Evolutionary conservation across 177 flowering plant species (phyloP), one percentile per base, ranked within the genome.

Genomic region (Tripterygium wilfordii): DNA sequence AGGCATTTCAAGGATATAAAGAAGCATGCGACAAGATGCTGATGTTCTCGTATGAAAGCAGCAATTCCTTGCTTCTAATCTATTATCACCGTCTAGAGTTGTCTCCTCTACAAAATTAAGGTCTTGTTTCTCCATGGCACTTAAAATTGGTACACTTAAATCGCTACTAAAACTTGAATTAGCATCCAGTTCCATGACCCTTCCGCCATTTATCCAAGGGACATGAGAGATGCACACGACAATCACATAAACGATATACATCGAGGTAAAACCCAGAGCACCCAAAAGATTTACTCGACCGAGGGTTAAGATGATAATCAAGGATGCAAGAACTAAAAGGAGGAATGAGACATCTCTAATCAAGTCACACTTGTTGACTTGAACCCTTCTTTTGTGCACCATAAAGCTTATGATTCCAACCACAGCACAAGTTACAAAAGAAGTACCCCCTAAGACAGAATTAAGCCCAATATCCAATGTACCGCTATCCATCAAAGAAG

Each of bases 391-490:
- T 1, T 42, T 38, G 13, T 65, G 52, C 8, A 77, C 49, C 2
- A 44, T 55, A 15, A 86, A 54, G 38, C 82, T 45, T 3, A 88
- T 75, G 33, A 79, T 22, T 31, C 95, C 98, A 41, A 74, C 82
- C 32, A 92, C 96, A 6, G 80, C 64, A 61, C 82, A 70, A 2
- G 91, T 66, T 0, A 92, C 82, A 46, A 88, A 80, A n/a, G 78
- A 75, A 22, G 88, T 91, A 4, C 96, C 96, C 2, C 98, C 98
- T 3, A 92, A 48, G 2, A 86, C 65, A 15, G 82, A 71, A 56
- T 84, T 89, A 3, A 92, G 39, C 6, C 98, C 96, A 8, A 92
- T 67, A 2, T 55, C 79, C 5, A 58, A 45, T 0, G 75, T 58
- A 3, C 72, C 80, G 8, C 54, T 39, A 2, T 80, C 83, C 47